Evolutionary conservation across 371 early-diverging fungal genomes (phyloP), one percentile per base, ranked within the genome.

Genomic region (Entomophthora muscae): DNA sequence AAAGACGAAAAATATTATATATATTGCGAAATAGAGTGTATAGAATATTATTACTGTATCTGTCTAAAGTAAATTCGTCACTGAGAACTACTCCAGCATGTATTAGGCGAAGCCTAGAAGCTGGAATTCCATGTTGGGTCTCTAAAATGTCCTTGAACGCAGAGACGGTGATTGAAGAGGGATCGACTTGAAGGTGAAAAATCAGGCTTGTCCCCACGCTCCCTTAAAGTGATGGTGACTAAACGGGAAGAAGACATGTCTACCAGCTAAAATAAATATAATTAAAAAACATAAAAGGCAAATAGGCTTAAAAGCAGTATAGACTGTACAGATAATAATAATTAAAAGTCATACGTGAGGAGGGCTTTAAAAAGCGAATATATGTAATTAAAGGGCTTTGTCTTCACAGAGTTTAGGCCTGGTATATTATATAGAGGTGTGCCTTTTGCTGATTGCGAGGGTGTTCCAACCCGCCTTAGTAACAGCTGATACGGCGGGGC

Each of bases 21-120:
- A 10, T 42, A 42, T 10, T 10, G 42, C 5, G 17, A 42, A 42
- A n/a, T n/a, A n/a, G n/a, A n/a, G n/a, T 52, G 54, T 33, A 66
- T 56, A 53, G n/a, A 60, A 32, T 56, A 62, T 52, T 30, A 32
- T 32, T 56, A 62, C 30, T 59, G 60, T 61, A 56, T 30, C 30
- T 17, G 13, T 23, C 13, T 23, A 24, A 54, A 33, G 32, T 2
- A 7, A 5, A 26, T 61, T 33, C 33, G 27, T 21, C 52, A 13
- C 13, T 53, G 0, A 62, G 22, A 13, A 32, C 30, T 33, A 64
- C 13, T 24, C 24, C 32, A 30, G 27, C 52, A 64, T 32, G 28
- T 26, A 52, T 56, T 26, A 57, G 28, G 32, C 30, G 54, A 10
- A 57, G 29, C 23, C 57, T 31, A 51, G 56, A 24, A 29, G 52